Evolutionary conservation across 352 stramenopile genomes (phyloP), one percentile per base, ranked within the genome.

Genomic region (Globisporangium parvum): DNA sequence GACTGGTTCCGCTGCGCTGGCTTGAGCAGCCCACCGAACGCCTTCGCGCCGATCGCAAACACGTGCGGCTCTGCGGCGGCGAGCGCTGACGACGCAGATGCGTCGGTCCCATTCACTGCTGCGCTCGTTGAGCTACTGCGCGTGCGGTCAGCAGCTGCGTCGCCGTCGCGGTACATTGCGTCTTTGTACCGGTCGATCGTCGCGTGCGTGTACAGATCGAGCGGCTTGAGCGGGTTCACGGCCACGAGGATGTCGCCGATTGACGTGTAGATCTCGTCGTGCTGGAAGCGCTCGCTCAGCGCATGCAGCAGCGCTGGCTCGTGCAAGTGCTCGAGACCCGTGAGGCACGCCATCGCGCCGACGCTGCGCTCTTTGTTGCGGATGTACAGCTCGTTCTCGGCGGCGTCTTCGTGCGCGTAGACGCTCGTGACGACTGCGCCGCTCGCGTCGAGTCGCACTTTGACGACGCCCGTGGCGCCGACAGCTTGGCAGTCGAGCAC

Each of bases 1-100:
- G 66, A 66, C 51, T 79, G 69, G 49, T 76, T 73, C 26, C 61
- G 64, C 44, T 72, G 66, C 23, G 82, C 60, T 9, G 62, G 58
- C 50, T 76, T 72, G 17, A 87, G 68, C 24, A 97, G 58, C 0
- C 81, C 80, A 10, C 75, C 66, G 56, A 96, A 98, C 17, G 92
- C 91, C 49, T 80, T 86, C 40, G 74, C 80, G 3, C 88, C 90
- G 48, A 98, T 95, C 44, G 87, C 85, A 60, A 96, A 98, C 45
- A 97, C 81, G 51, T 98, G 92, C 42, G 92, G 92, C 24, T 37
- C 31, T 2, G 31, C 31, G 10, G 31, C 31, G 10, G 31, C 31
- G 31, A 79, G 37, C 17, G 46, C 53, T 6, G 28, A 31, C 8
- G 26, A 9, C 53, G 47, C 17, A 18, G 41, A 46, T 47, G 28